phyloP scores from a whole-genome alignment of 192 early-diverging fungal species.

The Entomortierella beljakovae region DNA sequence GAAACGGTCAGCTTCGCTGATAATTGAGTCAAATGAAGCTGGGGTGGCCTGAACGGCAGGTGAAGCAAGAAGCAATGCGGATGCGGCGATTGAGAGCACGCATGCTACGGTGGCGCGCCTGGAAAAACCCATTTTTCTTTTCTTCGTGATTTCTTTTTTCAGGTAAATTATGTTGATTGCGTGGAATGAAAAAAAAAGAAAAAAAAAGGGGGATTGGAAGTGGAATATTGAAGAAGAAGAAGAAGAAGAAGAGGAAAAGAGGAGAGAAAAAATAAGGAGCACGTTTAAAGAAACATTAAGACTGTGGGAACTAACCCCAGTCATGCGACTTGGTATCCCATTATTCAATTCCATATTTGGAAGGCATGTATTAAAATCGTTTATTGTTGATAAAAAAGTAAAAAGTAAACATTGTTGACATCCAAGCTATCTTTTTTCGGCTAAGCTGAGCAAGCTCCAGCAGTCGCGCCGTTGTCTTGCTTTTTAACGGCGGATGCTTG shows the following conservation, averaged over 20 bases:
- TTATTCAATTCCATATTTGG: constrained; percentile 9
- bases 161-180: neutral
- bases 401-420: too few species aligned
- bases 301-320: neutral
- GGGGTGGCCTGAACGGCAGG: constrained; percentile 20
- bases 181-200: constrained; percentile 1
- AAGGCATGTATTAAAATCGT: constrained; percentile 4
- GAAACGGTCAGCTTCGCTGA: constrained; percentile 37
- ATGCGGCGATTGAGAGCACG: constrained; percentile 49
- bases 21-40: constrained; percentile 26
- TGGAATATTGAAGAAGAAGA: neutral
- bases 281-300: neutral
- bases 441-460: neutral
- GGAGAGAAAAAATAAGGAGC: neutral
- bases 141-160: neutral
- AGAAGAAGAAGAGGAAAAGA: constrained; percentile 4
- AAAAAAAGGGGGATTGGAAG: neutral
- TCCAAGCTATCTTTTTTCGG: neutral
- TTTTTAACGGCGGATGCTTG: constrained; percentile 10
- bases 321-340: neutral
- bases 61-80: constrained; percentile 31
- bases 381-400: neutral
- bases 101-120: constrained; percentile 40
- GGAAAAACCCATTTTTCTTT: constrained; percentile 27
- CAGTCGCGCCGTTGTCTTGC: neutral